Conservation (phyloP, 2,329 filamentous ascomycete species). For the Delphinella strobiligena region DNA sequence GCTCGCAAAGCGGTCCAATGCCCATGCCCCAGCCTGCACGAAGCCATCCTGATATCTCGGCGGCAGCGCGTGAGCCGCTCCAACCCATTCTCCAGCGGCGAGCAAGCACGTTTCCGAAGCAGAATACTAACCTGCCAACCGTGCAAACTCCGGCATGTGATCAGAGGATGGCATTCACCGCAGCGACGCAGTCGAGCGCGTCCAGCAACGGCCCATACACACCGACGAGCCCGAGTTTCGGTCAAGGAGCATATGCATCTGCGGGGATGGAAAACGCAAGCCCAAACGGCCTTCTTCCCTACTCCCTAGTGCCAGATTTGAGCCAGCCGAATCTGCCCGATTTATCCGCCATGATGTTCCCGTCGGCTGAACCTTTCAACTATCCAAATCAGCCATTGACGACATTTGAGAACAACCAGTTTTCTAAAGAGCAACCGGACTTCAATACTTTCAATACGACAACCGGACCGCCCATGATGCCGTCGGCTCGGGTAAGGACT, state of each 20-base stretch:
- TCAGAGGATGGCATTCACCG: conserved; percentile 5
- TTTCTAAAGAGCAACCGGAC: conserved; percentile 13
- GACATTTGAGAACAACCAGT: conserved; percentile 36
- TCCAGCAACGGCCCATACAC: conserved; percentile 9
- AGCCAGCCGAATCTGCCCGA: conserved; percentile 46
- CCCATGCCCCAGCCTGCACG: conserved; percentile 3
- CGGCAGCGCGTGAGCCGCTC: conserved; percentile 2
- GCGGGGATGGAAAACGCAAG: conserved; percentile 1
- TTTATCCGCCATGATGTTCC: conserved; percentile 69
- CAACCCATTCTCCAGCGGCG: conserved; percentile 5
- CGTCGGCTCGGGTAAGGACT: conserved; percentile 8
- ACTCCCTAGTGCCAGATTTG: conserved; percentile 4
- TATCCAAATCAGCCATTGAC: conserved; percentile 69
- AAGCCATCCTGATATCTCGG: conserved; percentile 10
- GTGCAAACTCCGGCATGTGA: conserved; percentile 1
- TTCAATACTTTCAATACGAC: conserved; percentile 6
- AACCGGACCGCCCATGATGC: conserved; percentile 2
- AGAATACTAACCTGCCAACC: conserved; percentile 10
- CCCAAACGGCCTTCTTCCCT: conserved; percentile 7
- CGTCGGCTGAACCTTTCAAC: conserved; percentile 63
- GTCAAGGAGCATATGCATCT: neutral
- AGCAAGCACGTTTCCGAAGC: conserved; percentile 29
- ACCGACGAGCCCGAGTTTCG: conserved; percentile 6
- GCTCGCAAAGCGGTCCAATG: conserved; percentile 7
- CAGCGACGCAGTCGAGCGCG: conserved; percentile 1